phyloP scores from a whole-genome alignment of 2,329 filamentous ascomycete species.

The Diplodia corticola region DNA sequence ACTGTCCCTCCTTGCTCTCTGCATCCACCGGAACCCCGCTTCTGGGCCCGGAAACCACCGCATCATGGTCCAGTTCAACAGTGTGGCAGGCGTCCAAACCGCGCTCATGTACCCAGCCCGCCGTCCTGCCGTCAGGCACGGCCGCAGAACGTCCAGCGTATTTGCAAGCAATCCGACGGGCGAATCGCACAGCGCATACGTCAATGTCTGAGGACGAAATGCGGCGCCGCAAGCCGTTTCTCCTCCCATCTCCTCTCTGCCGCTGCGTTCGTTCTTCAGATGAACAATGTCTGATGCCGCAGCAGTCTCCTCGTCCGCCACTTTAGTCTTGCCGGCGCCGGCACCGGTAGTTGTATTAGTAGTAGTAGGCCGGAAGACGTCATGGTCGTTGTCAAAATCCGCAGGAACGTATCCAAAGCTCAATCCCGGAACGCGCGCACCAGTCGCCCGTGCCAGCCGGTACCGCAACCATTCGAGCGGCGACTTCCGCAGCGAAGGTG shows the following conservation, averaged over 20 bases:
- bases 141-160: constrained; percentile 37
- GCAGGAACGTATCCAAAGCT: constrained; percentile 59
- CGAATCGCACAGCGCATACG: constrained; percentile 42
- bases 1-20: not conserved
- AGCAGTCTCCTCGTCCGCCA: not conserved
- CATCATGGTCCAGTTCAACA: constrained; percentile 62
- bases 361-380: not conserved
- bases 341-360: too few relatives aligned
- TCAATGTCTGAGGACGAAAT: constrained; percentile 37
- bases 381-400: constrained; percentile 44
- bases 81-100: not conserved
- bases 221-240: not conserved
- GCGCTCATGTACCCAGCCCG: not conserved
- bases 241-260: not conserved
- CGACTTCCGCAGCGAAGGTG: constrained; percentile 50
- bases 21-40: constrained; percentile 56
- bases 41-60: constrained; percentile 69
- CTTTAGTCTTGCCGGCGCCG: not conserved
- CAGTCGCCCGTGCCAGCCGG: constrained; percentile 50
- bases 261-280: not conserved
- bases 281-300: not conserved
- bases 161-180: constrained; percentile 38
- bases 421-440: constrained; percentile 44
- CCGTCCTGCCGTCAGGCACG: constrained; percentile 22
- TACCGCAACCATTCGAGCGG: constrained; percentile 58